These are phyloP conservation scores for Begonia loranthoides DNA, from an alignment of 306 rosid genomes.

Conservation along the genomic window DNA sequence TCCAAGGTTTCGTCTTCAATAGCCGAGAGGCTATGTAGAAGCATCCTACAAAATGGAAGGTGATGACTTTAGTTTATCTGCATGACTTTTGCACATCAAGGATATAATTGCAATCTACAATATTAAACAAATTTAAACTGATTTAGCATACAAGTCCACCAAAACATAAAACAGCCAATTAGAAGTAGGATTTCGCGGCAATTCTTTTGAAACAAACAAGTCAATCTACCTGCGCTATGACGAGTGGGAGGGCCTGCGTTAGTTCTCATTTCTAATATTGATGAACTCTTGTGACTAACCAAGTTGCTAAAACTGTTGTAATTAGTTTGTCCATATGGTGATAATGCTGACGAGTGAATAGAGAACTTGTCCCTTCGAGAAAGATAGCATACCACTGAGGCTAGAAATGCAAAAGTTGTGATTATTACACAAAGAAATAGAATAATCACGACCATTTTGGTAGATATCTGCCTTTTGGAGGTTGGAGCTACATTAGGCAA, in stretches of 20 bases:
- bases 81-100: no score
- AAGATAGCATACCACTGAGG: conserved; percentile 41
- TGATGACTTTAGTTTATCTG: no score
- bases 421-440: conserved; percentile 38
- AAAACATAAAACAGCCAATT: no score
- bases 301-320: conserved; percentile 50
- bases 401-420: conserved; percentile 57
- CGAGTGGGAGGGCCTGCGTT: conserved; percentile 25
- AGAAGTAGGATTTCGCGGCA: no score
- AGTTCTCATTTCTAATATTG: conserved; percentile 34
- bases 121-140: no score
- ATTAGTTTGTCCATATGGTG: conserved; percentile 57
- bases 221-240: conserved; percentile 32
- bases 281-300: conserved; percentile 39
- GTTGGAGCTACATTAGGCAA: conserved; percentile 17
- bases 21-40: conserved; percentile 48
- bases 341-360: conserved; percentile 33
- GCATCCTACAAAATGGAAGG: conserved; percentile 35
- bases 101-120: no score
- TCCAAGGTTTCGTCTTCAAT: conserved; percentile 38
- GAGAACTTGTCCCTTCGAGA: conserved; percentile 31
- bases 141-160: no score
- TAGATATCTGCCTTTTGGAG: conserved; percentile 48
- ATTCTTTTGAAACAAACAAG: no score
- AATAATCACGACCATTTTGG: conserved; percentile 44